Base-by-base conservation (phyloP, 2,329 filamentous ascomycete species). In the Neonectria coccinea region DNA sequence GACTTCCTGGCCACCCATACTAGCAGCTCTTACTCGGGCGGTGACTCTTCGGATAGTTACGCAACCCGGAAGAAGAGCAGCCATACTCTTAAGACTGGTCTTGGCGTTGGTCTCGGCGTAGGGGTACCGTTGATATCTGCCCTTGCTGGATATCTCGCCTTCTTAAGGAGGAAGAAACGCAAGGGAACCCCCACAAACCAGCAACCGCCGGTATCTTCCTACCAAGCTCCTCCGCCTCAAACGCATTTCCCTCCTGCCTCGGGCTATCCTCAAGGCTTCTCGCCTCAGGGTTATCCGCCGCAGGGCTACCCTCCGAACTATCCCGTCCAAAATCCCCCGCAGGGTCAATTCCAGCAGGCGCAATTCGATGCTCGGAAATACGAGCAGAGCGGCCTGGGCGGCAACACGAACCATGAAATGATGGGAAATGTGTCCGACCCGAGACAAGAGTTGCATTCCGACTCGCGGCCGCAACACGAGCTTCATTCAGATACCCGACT, bases 71-170 rank as follows among this genome's bases (percentile, higher is more conserved):
- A 44, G 41, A 52, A 41, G 18, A 52, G 11, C 33, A 48, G 12
- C 16, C 25, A 45, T 14, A 56, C 56, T 6, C 29, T 39, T 3
- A 55, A 56, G 16, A 64, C 56, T 4, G 56, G 51, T 1, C 27
- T 64, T 1, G 61, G 61, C 9, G 51, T 60, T 4, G 56, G 61
- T 10, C 44, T 64, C n/a, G 61, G 61, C 29, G 56, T 64, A 4
- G 61, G 61, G 16, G 45, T 64, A 9, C 56, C 61, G 5, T 9
- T 45, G 5, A 31, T 52, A 10, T 14, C 56, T 5, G 61, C 56
- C 44, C 29, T 42, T 1, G 56, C 47, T 6, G 61, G 56, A 25
- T 59, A 56, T n/a, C 22, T 61, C 44, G 52, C 59, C 4, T 27
- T 64, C n/a, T n/a, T 64, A 3, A 12, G 53, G 14, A n/a, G 51